A percentile compares a stretch with the other conserved stretches of the same genome.
Conservation (phyloP, 331 rosid species). For the Erythrophleum ivorense region DNA sequence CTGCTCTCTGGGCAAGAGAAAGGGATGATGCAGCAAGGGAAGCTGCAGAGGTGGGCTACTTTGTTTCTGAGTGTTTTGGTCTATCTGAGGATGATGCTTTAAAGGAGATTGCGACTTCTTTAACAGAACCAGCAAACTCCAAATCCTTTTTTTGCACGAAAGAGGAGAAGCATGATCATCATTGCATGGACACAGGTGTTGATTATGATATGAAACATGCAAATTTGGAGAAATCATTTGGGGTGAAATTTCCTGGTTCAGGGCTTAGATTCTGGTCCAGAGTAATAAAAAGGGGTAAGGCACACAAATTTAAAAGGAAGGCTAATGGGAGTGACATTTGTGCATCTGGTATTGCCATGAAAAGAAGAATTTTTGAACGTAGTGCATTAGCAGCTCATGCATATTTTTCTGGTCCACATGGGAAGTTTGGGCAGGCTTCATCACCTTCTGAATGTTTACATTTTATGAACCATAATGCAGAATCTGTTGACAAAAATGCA, state of each 20-base stretch:
- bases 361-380: slow-evolving; percentile 73
- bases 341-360: slow-evolving; percentile 54
- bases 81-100: slow-evolving; percentile 50
- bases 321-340: slow-evolving; percentile 58
- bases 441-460: slow-evolving; percentile 44
- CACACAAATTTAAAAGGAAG: slow-evolving; percentile 69
- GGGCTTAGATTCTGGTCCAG: slow-evolving; percentile 82
- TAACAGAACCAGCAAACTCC: slow-evolving; percentile 39
- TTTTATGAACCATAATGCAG: slow-evolving; percentile 46
- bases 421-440: slow-evolving; percentile 55
- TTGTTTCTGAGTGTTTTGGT: slow-evolving; percentile 59
- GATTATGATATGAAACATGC: slow-evolving; percentile 83
- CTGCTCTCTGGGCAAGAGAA: slow-evolving; percentile 63
- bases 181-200: slow-evolving; percentile 81
- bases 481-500: slow-evolving; percentile 42
- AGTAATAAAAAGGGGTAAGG: slow-evolving; percentile 62
- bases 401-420: slow-evolving; percentile 62
- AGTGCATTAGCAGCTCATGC: slow-evolving; percentile 76
- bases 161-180: slow-evolving; percentile 82
- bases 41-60: slow-evolving; percentile 86
- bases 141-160: slow-evolving; percentile 60
- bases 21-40: slow-evolving; percentile 74
- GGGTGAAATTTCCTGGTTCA: slow-evolving; percentile 71
- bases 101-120: slow-evolving; percentile 48
- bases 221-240: slow-evolving; percentile 80